Base-by-base conservation (phyloP, 2,329 filamentous ascomycete species). In the Talaromyces sp. region DNA sequence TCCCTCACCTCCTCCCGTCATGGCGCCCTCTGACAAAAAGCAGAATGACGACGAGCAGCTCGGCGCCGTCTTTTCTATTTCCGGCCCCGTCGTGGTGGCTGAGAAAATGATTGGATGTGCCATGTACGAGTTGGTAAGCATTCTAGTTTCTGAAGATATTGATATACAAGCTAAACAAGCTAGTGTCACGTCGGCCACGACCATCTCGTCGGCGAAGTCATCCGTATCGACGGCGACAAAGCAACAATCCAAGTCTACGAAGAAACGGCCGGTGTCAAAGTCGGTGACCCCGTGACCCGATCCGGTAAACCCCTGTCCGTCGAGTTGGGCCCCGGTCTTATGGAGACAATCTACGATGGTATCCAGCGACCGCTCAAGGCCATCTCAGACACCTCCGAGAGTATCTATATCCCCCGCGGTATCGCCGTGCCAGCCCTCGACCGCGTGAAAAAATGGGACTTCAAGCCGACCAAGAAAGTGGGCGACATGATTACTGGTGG, bases 281-380 rank as follows among this genome's bases (percentile, higher is more conserved):
- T 99, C 70, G 95, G 95, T 76, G 95, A 99, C 77, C 95, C 95
- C 60, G 95, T 99, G 71, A 74, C 83, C 67, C 88, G 94, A 74
- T 97, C 94, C 65, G 92, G 93, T 79, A 97, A 98, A 86, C 95
- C 95, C 69, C 85, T 99, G 64, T 97, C 95, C 66, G 95, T 99
- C 80, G 95, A 99, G 81, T 90, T 99, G 57, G 95, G 95, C 60
- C 95, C 95, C 69, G 95, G 95, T 77, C 84, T 99, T 79, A 92
- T 99, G 87, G 94, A 98, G 83, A 97, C 95, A 71, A 99, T 99
- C 80, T 99, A 98, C 85, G 95, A 99, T 79, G 95, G 95, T 83
- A 99, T 99, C 74, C 95, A 99, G 81, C 90, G 95, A 77, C 95
- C 95, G 60, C 89, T 99, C 73, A 90, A 90, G 81, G 89, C 87